Conservation (phyloP, 257 asterid genomes). For the Haberlea rhodopensis region DNA sequence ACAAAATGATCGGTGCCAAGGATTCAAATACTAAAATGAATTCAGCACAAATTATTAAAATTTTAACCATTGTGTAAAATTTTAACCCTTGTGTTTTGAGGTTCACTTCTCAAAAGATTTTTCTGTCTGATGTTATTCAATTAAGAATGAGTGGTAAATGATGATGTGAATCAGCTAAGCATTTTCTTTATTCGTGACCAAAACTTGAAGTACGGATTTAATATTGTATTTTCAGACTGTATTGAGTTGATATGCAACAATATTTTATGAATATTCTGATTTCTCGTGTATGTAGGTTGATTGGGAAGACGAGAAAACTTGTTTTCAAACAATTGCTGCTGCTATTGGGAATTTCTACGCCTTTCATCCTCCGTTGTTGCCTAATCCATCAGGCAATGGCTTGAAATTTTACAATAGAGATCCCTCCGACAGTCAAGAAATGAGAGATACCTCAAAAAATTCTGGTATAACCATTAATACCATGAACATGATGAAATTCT, state of each 20-base stretch:
- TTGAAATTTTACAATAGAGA: constrained; percentile 64
- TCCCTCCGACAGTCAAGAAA: constrained; percentile 38
- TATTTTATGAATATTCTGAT: constrained; percentile 12
- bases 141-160: neutral
- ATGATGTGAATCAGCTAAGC: neutral
- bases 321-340: constrained; percentile 94
- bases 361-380: constrained; percentile 88
- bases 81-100: too few relatives aligned
- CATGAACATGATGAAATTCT: constrained; percentile 20
- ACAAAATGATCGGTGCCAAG: neutral
- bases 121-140: neutral
- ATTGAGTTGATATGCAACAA: constrained; percentile 1
- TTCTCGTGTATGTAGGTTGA: constrained; percentile 54
- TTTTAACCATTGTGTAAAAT: too few relatives aligned
- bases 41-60: too few relatives aligned
- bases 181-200: constrained; percentile 10
- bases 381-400: constrained; percentile 83
- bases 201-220: constrained; percentile 1
- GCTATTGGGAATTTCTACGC: constrained; percentile 89
- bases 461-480: constrained; percentile 38
- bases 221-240: constrained; percentile 6
- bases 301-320: constrained; percentile 82
- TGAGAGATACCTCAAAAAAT: constrained; percentile 35
- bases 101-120: constrained; percentile 11
- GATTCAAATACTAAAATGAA: neutral